phyloP scores from a whole-genome alignment of 495 filamentous ascomycete genomes.

The Daldinia childiae region DNA sequence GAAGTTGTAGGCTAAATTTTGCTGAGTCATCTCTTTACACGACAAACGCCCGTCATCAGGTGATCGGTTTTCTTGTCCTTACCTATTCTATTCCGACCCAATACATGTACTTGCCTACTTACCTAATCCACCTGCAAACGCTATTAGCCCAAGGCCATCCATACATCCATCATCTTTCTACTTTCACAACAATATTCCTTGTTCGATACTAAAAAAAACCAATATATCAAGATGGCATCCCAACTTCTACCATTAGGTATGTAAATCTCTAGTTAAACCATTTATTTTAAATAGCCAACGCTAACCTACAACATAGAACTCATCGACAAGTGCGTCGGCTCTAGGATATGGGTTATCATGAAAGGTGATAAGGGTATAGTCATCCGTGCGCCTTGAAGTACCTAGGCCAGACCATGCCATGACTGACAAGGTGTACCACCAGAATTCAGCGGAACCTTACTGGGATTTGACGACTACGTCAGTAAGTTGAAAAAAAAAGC shows the following conservation, averaged over 20 bases:
- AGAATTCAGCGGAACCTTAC: constrained; percentile 94
- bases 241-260: constrained; percentile 82
- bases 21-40: constrained; percentile 25
- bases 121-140: constrained; percentile 7
- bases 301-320: constrained; percentile 69
- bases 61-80: constrained; percentile 20
- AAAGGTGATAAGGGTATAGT: constrained; percentile 91
- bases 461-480: constrained; percentile 99
- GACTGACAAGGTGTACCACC: constrained; percentile 27
- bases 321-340: constrained; percentile 98
- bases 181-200: not conserved
- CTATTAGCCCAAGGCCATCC: not conserved
- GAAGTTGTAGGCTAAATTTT: not conserved
- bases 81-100: not conserved
- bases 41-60: constrained; percentile 26
- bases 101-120: not conserved
- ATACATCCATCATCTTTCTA: not conserved
- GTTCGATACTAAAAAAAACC: not conserved
- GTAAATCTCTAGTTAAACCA: constrained; percentile 23
- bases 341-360: constrained; percentile 98
- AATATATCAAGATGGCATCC: constrained; percentile 68
- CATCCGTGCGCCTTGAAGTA: not conserved
- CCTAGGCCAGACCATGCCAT: not conserved
- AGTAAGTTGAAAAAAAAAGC: constrained; percentile 74
- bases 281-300: not conserved